These are phyloP conservation scores for Monosporascus sp. DNA, from an alignment of 2,329 filamentous ascomycete genomes.

Conservation along the genomic window DNA sequence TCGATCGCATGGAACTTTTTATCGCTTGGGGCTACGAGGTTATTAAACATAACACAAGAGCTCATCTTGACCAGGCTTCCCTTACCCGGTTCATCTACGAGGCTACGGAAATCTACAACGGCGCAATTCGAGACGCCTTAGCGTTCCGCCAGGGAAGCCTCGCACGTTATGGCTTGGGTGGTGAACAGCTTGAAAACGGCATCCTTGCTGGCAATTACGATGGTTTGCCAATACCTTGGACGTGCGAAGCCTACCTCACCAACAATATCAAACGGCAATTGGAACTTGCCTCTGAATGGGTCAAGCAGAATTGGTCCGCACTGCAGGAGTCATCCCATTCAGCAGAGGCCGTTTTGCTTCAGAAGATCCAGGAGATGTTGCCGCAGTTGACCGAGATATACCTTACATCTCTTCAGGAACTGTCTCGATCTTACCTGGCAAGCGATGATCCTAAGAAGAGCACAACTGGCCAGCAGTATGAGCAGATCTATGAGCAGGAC, in stretches of 20 bases:
- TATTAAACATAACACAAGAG: constrained; percentile 66
- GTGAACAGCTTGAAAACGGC: constrained; percentile 60
- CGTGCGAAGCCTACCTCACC: constrained; percentile 59
- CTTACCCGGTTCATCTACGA: constrained; percentile 58
- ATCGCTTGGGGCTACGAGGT: constrained; percentile 74
- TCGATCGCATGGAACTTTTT: constrained; percentile 66
- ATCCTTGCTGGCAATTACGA: constrained; percentile 60
- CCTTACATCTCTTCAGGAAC: constrained; percentile 48
- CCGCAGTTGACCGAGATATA: constrained; percentile 50
- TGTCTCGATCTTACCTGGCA: constrained; percentile 43
- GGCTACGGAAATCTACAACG: constrained; percentile 59
- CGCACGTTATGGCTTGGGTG: constrained; percentile 64
- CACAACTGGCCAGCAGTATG: constrained; percentile 39
- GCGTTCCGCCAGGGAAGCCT: constrained; percentile 69
- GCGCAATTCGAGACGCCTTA: constrained; percentile 62
- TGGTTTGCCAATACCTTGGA: constrained; percentile 78
- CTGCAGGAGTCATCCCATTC: constrained; percentile 15
- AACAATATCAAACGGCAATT: constrained; percentile 57
- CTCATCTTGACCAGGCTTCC: constrained; percentile 48
- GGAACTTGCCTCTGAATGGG: constrained; percentile 52
- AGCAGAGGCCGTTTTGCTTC: constrained; percentile 31
- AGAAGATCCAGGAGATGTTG: constrained; percentile 41
- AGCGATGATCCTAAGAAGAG: constrained; percentile 38
- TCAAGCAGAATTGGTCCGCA: constrained; percentile 37
- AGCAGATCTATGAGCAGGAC: constrained; percentile 43